phyloP scores from a whole-genome alignment of 805 yeast species.

The Wickerhamiella allomyrinae region DNA sequence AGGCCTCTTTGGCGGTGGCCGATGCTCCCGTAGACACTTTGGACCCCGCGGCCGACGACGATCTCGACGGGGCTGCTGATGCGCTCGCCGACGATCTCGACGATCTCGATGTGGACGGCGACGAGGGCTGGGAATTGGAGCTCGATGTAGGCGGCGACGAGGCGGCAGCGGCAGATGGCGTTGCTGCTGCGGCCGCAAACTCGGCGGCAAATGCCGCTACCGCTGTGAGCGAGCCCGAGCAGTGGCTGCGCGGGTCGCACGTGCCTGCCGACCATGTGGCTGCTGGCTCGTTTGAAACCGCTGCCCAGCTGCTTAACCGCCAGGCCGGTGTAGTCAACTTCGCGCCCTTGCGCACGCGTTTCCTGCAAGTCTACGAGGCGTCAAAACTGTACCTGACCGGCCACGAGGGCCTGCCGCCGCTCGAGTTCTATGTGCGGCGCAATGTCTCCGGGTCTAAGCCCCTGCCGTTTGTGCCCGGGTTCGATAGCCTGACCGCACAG shows the following conservation, averaged over 20 bases:
- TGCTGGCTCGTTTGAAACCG: constrained; percentile 92
- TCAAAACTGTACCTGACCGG: constrained; percentile 65
- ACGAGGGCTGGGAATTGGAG: constrained; percentile 71
- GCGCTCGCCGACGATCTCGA: constrained; percentile 32
- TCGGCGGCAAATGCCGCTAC: constrained; percentile 21
- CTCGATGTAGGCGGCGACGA: constrained; percentile 55
- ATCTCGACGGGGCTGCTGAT: constrained; percentile 22
- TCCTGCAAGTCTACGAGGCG: constrained; percentile 71
- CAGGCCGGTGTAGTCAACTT: constrained; percentile 80
- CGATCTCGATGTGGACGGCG: constrained; percentile 29
- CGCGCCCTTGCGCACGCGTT: constrained; percentile 73
- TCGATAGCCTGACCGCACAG: constrained; percentile 44
- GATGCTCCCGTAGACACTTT: constrained; percentile 14
- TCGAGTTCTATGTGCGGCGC: constrained; percentile 53
- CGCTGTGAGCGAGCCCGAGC: constrained; percentile 46
- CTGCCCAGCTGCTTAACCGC: constrained; percentile 79
- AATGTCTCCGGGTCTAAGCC: constrained; percentile 28
- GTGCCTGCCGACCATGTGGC: constrained; percentile 89
- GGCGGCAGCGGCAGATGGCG: constrained; percentile 29
- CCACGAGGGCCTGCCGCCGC: constrained; percentile 56
- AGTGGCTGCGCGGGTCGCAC: constrained; percentile 80
- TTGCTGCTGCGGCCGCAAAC: constrained; percentile 24
- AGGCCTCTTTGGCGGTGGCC: constrained; percentile 13
- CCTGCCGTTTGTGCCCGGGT: constrained; percentile 64
- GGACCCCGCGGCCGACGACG: constrained; percentile 19